A percentile compares a stretch with the other conserved stretches of the same genome.
These are phyloP conservation scores for Syzygium aqueum DNA, from an alignment of 345 rosid genomes.

Conservation along the genomic window DNA sequence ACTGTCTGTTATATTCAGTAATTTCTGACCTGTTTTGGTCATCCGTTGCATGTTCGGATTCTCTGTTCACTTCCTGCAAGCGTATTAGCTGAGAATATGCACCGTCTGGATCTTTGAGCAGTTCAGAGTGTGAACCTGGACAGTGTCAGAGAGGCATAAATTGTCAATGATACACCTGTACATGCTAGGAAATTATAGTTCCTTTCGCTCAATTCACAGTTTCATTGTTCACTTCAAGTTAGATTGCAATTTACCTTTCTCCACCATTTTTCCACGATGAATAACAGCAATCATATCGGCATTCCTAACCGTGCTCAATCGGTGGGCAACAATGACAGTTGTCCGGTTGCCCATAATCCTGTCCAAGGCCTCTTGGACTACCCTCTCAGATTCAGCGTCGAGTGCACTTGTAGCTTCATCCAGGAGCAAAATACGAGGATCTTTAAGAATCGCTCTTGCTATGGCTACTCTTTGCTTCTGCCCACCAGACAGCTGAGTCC, in stretches of 20 bases:
- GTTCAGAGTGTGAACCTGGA: slow-evolving; percentile 57
- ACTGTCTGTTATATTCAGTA: slow-evolving; percentile 25
- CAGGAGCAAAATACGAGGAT: slow-evolving; percentile 28
- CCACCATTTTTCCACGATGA: slow-evolving; percentile 23
- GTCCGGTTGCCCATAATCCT: slow-evolving; percentile 28
- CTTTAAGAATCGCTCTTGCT: slow-evolving; percentile 31
- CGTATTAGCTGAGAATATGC: slow-evolving; percentile 76
- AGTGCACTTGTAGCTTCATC: slow-evolving; percentile 41
- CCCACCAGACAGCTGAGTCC: slow-evolving; percentile 39
- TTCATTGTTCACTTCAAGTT: background rate
- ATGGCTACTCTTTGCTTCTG: slow-evolving; percentile 41
- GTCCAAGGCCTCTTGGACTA: slow-evolving; percentile 29
- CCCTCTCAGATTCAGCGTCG: slow-evolving; percentile 25
- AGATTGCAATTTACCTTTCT: slow-evolving; percentile 17
- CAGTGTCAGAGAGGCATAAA: background rate
- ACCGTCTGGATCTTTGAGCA: slow-evolving; percentile 61
- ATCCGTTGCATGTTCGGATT: slow-evolving; percentile 22
- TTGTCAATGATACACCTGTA: background rate
- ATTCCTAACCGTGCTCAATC: slow-evolving; percentile 23
- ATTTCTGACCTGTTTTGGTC: slow-evolving; percentile 19
- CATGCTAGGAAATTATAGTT: background rate
- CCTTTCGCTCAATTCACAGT: background rate
- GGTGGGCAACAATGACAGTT: slow-evolving; percentile 30
- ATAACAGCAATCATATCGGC: slow-evolving; percentile 21
- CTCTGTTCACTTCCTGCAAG: slow-evolving; percentile 54